These are phyloP conservation scores for Hyphodiscus sp. DNA, from an alignment of 2,329 filamentous ascomycete genomes.

Conservation along the genomic window DNA sequence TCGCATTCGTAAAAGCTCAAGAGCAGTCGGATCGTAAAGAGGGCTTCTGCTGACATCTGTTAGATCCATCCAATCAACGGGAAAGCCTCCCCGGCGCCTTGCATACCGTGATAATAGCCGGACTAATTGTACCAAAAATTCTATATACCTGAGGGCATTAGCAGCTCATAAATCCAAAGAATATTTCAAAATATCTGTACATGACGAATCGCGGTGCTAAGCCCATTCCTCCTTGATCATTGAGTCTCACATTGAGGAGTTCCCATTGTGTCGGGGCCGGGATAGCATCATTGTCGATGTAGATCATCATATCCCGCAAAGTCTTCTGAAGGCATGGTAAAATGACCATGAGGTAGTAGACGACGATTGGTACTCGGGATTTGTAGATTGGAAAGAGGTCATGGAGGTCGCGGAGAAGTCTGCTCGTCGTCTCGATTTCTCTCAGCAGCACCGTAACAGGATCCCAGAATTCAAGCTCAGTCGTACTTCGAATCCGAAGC, in stretches of 20 bases:
- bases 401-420: constrained; percentile 46
- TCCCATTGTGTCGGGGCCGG: constrained; percentile 48
- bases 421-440: constrained; percentile 31
- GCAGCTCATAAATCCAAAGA: background rate
- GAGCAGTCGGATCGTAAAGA: constrained; percentile 48
- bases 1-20: constrained; percentile 43
- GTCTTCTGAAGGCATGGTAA: constrained; percentile 49
- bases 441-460: constrained; percentile 41
- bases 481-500: constrained; percentile 40
- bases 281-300: constrained; percentile 44
- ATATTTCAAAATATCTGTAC: constrained; percentile 22
- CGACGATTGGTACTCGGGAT: constrained; percentile 42
- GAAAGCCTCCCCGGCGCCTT: constrained; percentile 34
- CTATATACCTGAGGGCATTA: constrained; percentile 35
- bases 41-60: constrained; percentile 36
- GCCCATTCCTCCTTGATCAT: constrained; percentile 43
- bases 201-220: constrained; percentile 48
- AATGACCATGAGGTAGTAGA: constrained; percentile 50
- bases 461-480: constrained; percentile 39
- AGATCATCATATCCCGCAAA: constrained; percentile 45
- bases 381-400: constrained; percentile 48
- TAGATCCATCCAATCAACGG: constrained; percentile 17
- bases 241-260: constrained; percentile 51
- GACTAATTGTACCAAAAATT: constrained; percentile 43
- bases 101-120: constrained; percentile 37